These are phyloP conservation scores for Mycena albidolilacea DNA, from an alignment of 768 basidiomycete species.

Conservation along the genomic window DNA sequence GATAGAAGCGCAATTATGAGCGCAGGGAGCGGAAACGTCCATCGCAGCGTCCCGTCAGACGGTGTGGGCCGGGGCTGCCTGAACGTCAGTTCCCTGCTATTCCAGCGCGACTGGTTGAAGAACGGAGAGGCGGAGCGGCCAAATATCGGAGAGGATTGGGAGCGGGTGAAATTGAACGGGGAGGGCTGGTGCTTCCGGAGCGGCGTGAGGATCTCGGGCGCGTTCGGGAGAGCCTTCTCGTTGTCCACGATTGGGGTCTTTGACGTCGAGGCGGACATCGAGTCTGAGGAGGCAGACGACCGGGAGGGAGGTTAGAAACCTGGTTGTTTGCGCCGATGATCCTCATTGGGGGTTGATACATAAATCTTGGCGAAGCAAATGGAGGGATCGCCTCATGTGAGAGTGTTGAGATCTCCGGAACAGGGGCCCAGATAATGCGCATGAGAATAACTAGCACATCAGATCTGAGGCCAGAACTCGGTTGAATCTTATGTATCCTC, in stretches of 20 bases:
- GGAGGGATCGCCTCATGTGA: conserved; percentile 19
- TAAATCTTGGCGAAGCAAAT: conserved; percentile 22
- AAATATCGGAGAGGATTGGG: conserved; percentile 1
- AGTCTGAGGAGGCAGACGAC: conserved; percentile 40
- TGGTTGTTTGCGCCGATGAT: background rate
- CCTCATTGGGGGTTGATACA: background rate
- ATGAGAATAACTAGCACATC: conserved; percentile 22
- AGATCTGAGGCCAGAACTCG: conserved; percentile 22
- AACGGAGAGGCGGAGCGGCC: conserved; percentile 12
- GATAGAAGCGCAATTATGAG: conserved; percentile 30
- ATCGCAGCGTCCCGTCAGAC: conserved; percentile 23
- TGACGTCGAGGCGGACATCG: conserved; percentile 12
- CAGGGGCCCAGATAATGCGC: background rate
- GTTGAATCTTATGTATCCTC: background rate
- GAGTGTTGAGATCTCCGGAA: background rate
- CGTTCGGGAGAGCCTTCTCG: conserved; percentile 36
- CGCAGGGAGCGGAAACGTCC: conserved; percentile 33
- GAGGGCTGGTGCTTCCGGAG: conserved; percentile 35
- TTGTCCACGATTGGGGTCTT: background rate
- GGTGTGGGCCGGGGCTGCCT: conserved; percentile 11
- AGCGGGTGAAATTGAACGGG: conserved; percentile 19
- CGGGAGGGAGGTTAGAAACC: conserved; percentile 22
- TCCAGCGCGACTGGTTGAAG: conserved; percentile 16
- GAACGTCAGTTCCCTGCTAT: conserved; percentile 23
- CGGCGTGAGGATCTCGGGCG: conserved; percentile 30